Conservation (phyloP, 2,329 filamentous ascomycete species). For the Didymella lethalis region DNA sequence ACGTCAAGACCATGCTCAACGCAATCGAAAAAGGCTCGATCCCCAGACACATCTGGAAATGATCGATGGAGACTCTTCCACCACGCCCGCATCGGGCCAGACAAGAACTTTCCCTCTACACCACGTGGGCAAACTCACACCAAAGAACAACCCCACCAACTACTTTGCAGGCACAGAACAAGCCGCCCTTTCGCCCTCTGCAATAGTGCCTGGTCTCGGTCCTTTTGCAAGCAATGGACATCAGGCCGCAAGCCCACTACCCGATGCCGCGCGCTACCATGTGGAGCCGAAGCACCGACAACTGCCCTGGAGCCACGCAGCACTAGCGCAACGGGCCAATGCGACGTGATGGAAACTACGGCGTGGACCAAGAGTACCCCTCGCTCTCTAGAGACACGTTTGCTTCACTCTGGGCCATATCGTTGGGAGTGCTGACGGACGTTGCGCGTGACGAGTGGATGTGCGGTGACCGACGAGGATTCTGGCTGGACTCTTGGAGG, state of each 20-base stretch:
- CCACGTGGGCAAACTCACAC: neutral
- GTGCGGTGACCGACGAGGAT: no score
- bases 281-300: neutral
- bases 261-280: neutral
- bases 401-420: neutral
- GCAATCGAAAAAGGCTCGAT: neutral
- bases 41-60: neutral
- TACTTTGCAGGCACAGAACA: neutral
- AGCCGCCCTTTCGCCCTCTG: neutral
- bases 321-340: neutral
- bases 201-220: neutral
- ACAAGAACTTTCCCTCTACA: neutral
- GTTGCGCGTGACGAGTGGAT: no score
- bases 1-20: neutral
- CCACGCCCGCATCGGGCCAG: neutral
- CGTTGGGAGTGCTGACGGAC: neutral
- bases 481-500: no score
- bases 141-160: neutral
- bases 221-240: neutral
- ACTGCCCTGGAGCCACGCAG: neutral
- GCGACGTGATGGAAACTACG: neutral
- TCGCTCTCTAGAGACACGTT: neutral
- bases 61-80: neutral
- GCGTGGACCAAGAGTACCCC: neutral
- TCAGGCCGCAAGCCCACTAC: neutral